Conservation (phyloP, 2,329 filamentous ascomycete species). For the Aspergillus aculeatus region DNA sequence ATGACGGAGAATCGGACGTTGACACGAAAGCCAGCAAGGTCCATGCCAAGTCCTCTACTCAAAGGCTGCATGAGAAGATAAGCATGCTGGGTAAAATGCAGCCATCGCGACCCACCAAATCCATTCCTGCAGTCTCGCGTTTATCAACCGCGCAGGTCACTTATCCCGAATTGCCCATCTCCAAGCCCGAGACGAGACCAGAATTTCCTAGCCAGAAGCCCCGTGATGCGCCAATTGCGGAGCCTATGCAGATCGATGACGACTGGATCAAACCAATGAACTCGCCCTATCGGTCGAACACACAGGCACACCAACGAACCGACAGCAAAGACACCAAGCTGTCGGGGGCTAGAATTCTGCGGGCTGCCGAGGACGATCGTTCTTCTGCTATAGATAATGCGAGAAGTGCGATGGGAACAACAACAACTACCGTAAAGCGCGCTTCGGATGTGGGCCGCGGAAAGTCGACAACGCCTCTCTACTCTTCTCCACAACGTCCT, state of each 20-base stretch:
- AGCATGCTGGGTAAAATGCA: slow-evolving; percentile 65
- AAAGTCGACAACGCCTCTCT: slow-evolving; percentile 65
- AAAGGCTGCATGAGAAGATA: slow-evolving; percentile 89
- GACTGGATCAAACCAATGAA: slow-evolving; percentile 60
- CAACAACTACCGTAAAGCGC: slow-evolving; percentile 16
- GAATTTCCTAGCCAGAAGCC: slow-evolving; percentile 23
- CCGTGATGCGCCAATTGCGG: slow-evolving; percentile 20
- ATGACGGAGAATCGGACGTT: slow-evolving; percentile 46
- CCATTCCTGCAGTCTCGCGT: slow-evolving; percentile 38
- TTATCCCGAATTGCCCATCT: slow-evolving; percentile 37
- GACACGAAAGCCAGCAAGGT: slow-evolving; percentile 54
- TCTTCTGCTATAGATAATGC: slow-evolving; percentile 7
- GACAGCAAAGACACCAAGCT: slow-evolving; percentile 58
- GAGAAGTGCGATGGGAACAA: slow-evolving; percentile 15
- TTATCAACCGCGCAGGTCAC: slow-evolving; percentile 32
- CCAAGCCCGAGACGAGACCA: slow-evolving; percentile 29
- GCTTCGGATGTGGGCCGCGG: slow-evolving; percentile 48
- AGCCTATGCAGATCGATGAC: slow-evolving; percentile 48
- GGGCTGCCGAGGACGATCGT: slow-evolving; percentile 12
- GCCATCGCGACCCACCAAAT: slow-evolving; percentile 46
- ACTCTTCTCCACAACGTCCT: slow-evolving; percentile 52
- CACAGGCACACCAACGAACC: slow-evolving; percentile 61
- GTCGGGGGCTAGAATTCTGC: slow-evolving; percentile 27
- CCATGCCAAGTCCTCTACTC: slow-evolving; percentile 89
- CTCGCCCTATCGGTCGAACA: slow-evolving; percentile 48